phyloP scores from a whole-genome alignment of 148 eudicot genomes.

The Suaeda aralocaspica region DNA sequence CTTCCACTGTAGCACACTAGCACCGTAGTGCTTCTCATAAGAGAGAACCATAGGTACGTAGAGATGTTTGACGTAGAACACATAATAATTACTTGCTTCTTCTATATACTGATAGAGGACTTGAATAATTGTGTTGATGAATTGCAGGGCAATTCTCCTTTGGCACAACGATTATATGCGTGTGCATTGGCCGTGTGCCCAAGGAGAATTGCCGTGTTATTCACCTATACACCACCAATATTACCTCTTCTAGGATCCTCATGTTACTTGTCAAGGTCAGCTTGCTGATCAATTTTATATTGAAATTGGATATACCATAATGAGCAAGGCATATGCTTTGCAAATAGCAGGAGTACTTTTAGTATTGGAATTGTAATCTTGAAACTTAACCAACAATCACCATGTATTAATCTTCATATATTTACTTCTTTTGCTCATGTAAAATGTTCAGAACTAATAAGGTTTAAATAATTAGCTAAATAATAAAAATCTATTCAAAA shows the following conservation, averaged over 20 bases:
- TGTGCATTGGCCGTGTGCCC: constrained; percentile 11
- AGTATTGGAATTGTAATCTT: neutral
- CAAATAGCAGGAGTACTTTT: neutral
- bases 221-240: constrained; percentile 4
- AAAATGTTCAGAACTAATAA: too few relatives aligned
- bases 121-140: neutral
- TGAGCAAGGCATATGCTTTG: neutral
- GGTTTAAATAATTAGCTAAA: too few relatives aligned
- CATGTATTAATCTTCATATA: too few relatives aligned
- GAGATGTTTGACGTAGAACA: neutral
- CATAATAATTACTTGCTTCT: neutral
- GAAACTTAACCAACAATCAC: too few relatives aligned
- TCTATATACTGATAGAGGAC: neutral
- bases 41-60: neutral
- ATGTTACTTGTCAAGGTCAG: neutral
- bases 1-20: too few relatives aligned
- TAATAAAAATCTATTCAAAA: too few relatives aligned
- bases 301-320: constrained; percentile 13
- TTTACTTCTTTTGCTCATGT: too few relatives aligned
- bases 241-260: neutral
- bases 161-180: constrained; percentile 15
- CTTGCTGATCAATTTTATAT: neutral
- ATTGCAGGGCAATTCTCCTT: constrained; percentile 32
- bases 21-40: neutral
- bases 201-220: constrained; percentile 30